These are phyloP conservation scores for Colletotrichum truncatum DNA, from an alignment of 2,329 filamentous ascomycete species.

Conservation along the genomic window DNA sequence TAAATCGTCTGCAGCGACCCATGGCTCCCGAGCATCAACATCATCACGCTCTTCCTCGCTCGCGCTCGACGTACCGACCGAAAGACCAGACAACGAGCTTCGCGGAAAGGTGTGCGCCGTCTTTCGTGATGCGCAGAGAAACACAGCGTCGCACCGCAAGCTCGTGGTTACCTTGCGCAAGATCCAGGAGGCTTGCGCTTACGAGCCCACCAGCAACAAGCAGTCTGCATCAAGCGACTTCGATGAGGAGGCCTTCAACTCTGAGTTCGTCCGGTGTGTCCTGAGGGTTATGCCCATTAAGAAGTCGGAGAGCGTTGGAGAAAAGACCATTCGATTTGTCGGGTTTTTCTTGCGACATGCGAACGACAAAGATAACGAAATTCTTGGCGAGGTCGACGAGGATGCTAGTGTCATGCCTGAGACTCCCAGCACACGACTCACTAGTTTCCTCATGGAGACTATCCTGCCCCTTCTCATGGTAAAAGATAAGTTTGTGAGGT, in stretches of 20 bases:
- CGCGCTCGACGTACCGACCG: slow-evolving; percentile 68
- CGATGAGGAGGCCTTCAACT: slow-evolving; percentile 87
- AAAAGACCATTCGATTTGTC: slow-evolving; percentile 85
- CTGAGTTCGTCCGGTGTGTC: slow-evolving; percentile 84
- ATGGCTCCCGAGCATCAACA: slow-evolving; percentile 52
- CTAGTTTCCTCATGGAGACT: slow-evolving; percentile 75
- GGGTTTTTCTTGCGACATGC: slow-evolving; percentile 85
- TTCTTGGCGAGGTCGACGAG: slow-evolving; percentile 71
- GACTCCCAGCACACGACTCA: slow-evolving; percentile 85
- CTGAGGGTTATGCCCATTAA: slow-evolving; percentile 85
- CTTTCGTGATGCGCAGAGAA: slow-evolving; percentile 86
- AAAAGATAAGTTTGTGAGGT: slow-evolving; percentile 94
- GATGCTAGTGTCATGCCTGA: slow-evolving; percentile 79
- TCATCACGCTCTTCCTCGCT: slow-evolving; percentile 57
- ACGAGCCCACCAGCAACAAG: slow-evolving; percentile 64
- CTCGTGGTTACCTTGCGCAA: slow-evolving; percentile 88
- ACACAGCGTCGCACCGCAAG: slow-evolving; percentile 90
- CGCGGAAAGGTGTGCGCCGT: slow-evolving; percentile 78
- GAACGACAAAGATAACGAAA: slow-evolving; percentile 75
- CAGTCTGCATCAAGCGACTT: slow-evolving; percentile 71
- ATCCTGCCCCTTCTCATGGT: slow-evolving; percentile 80
- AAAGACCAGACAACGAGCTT: slow-evolving; percentile 75
- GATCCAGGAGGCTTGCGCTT: slow-evolving; percentile 86
- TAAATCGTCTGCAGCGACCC: slow-evolving; percentile 48
- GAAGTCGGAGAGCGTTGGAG: slow-evolving; percentile 89